Evolutionary conservation across 192 early-diverging fungal genomes (phyloP).

Genomic region (Coemansia sp.): DNA sequence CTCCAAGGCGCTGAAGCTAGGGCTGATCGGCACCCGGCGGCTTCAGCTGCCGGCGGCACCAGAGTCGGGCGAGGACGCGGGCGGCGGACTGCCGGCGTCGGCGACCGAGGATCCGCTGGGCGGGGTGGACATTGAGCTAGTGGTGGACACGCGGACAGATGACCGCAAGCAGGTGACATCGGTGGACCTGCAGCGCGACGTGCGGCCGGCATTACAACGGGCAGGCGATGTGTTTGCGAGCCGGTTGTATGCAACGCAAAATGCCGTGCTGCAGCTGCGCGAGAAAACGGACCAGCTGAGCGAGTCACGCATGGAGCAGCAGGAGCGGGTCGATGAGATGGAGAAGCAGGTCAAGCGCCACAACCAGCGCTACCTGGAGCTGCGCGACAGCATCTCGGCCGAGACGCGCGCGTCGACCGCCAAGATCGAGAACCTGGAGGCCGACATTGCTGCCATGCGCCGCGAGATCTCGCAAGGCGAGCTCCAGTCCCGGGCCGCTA

Average conservation of each 20-base stretch:
- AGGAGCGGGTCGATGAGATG: slow-evolving; percentile 41
- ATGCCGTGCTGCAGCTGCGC: slow-evolving; percentile 30
- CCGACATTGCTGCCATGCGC: slow-evolving; percentile 43
- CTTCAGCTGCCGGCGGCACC: not conserved
- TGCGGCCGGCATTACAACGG: slow-evolving; percentile 39
- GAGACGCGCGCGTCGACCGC: slow-evolving; percentile 30
- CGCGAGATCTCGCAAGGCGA: slow-evolving; percentile 39
- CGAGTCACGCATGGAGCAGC: slow-evolving; percentile 42
- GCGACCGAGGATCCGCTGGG: slow-evolving; percentile 34
- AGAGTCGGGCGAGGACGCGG: not conserved
- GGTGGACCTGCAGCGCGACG: slow-evolving; percentile 38
- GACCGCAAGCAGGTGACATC: slow-evolving; percentile 38
- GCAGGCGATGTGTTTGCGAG: slow-evolving; percentile 43
- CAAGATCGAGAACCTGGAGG: slow-evolving; percentile 48
- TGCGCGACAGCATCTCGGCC: slow-evolving; percentile 32
- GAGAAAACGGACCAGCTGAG: slow-evolving; percentile 41
- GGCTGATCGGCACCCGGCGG: slow-evolving; percentile 32
- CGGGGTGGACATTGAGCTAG: slow-evolving; percentile 36
- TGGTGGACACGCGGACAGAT: slow-evolving; percentile 25
- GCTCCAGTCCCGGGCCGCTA: slow-evolving; percentile 39
- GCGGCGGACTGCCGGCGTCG: slow-evolving; percentile 7
- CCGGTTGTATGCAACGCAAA: slow-evolving; percentile 39
- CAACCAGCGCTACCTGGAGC: slow-evolving; percentile 42
- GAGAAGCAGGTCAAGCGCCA: slow-evolving; percentile 41
- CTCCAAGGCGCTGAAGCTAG: slow-evolving; percentile 41